Evolutionary conservation across 208 protist genomes (phyloP), one percentile per base, ranked within the genome.

Genomic region (Angomonas ambiguus): DNA sequence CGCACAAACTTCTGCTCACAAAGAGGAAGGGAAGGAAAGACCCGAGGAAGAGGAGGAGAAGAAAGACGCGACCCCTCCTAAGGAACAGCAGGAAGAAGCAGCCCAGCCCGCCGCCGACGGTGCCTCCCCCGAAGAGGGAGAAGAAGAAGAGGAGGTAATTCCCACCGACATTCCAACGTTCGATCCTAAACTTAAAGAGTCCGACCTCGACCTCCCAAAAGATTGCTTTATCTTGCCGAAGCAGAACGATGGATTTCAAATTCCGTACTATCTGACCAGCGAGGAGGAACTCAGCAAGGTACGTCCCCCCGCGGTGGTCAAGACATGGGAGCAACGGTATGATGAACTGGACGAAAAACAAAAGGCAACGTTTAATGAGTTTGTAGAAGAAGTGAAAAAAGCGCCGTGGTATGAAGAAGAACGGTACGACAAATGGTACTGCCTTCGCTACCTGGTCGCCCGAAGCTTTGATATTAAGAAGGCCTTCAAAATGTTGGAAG

Each of bases 211-310:
- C 24, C 65, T 87, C 24, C 85, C 85, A 1, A 53, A 68, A 20
- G 81, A 92, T 31, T 81, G 72, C 67, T 94, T 94, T 56, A 57
- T 94, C 3, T 67, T 88, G n/a, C 72, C 72, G 3, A 80, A 75
- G 53, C 85, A 90, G 64, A 94, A 94, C 74, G 69, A 65, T 11
- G 85, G 75, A 18, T 92, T 94, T 45, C 83, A 90, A 63, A 85
- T 92, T 38, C 88, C 88, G 8, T 90, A 85, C 70, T 94, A 82
- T 65, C 64, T 94, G 35, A 75, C 76, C 41, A 81, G 71, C 11
- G 74, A 78, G 38, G 70, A 71, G 62, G 83, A 82, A 59, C 72
- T 82, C n/a, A 63, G 59, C 49, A 82, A 79, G 42, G 76, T 94
- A 8, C 83, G 83, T 1, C 88, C 88, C 6, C 88, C 88, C 1